These are phyloP conservation scores for Cladosporium phlei DNA, from an alignment of 2,329 filamentous ascomycete species.

Conservation along the genomic window DNA sequence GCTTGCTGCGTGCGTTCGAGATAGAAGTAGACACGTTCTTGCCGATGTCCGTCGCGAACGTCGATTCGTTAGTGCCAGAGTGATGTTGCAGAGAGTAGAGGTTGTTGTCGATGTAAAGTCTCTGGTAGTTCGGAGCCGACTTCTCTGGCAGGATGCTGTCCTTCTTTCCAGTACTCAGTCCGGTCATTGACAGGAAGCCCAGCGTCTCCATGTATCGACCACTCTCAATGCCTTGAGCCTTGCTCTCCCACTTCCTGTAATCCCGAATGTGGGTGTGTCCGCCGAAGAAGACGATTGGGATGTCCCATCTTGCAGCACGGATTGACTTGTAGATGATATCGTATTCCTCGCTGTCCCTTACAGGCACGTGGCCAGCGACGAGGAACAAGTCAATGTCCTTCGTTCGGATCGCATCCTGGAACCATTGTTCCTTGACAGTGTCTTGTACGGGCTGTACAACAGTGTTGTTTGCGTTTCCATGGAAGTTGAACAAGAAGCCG, in stretches of 20 bases:
- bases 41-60: constrained; percentile 73
- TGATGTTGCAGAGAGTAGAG: constrained; percentile 79
- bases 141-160: constrained; percentile 29
- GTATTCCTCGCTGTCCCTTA: constrained; percentile 71
- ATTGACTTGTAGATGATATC: constrained; percentile 73
- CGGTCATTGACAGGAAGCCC: constrained; percentile 83
- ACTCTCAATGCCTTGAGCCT: constrained; percentile 74
- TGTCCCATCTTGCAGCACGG: constrained; percentile 69
- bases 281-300: constrained; percentile 85
- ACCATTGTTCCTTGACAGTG: constrained; percentile 81
- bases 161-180: constrained; percentile 45
- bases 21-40: constrained; percentile 68
- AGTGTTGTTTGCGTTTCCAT: constrained; percentile 84
- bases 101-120: constrained; percentile 92
- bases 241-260: constrained; percentile 71
- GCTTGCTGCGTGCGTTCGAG: constrained; percentile 59
- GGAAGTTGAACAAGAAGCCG: constrained; percentile 94
- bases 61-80: constrained; percentile 63
- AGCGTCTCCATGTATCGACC: constrained; percentile 94
- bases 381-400: constrained; percentile 78
- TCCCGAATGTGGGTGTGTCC: constrained; percentile 89
- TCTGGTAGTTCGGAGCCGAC: constrained; percentile 56
- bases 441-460: constrained; percentile 74
- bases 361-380: constrained; percentile 77
- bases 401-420: constrained; percentile 76